Conservation (phyloP, 202 grass and related monocot genomes). For the Carex arenaria region DNA sequence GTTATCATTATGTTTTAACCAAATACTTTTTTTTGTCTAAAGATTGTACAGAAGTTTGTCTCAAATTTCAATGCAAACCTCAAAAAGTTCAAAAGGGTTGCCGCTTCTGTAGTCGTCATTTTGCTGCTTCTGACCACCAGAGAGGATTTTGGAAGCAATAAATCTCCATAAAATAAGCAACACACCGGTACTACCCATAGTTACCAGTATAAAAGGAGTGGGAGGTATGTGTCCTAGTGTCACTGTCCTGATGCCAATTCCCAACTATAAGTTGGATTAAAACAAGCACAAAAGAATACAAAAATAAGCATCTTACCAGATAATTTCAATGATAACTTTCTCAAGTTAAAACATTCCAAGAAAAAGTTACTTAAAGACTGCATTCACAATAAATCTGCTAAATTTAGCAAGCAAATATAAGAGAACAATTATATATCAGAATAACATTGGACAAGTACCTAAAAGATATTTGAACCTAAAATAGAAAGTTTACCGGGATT, state of each 20-base stretch:
- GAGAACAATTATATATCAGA: slow-evolving; percentile 6
- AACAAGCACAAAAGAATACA: not conserved
- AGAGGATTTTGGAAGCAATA: slow-evolving; percentile 60
- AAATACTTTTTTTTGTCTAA: not conserved
- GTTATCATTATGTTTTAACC: not conserved
- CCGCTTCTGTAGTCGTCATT: slow-evolving; percentile 70
- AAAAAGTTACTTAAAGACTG: not conserved
- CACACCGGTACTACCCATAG: slow-evolving; percentile 74
- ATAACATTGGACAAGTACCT: not conserved
- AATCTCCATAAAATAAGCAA: slow-evolving; percentile 81
- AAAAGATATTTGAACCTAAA: not conserved
- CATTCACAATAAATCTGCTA: not conserved
- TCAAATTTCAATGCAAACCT: slow-evolving; percentile 35
- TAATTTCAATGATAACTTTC: slow-evolving; percentile 3
- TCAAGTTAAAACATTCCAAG: not conserved
- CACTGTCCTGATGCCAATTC: slow-evolving; percentile 65
- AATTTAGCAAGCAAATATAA: not conserved
- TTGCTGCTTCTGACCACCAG: slow-evolving; percentile 38
- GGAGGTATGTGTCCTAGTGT: slow-evolving; percentile 64
- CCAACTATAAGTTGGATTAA: slow-evolving; percentile 39
- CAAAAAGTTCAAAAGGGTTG: slow-evolving; percentile 91
- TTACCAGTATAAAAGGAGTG: slow-evolving; percentile 67
- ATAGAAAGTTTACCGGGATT: slow-evolving; percentile 54
- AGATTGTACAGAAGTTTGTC: not conserved
- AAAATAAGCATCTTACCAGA: not conserved